Evolutionary conservation across 169 alveolate genomes (phyloP).

Genomic region (Plasmodium billcollinsi): DNA sequence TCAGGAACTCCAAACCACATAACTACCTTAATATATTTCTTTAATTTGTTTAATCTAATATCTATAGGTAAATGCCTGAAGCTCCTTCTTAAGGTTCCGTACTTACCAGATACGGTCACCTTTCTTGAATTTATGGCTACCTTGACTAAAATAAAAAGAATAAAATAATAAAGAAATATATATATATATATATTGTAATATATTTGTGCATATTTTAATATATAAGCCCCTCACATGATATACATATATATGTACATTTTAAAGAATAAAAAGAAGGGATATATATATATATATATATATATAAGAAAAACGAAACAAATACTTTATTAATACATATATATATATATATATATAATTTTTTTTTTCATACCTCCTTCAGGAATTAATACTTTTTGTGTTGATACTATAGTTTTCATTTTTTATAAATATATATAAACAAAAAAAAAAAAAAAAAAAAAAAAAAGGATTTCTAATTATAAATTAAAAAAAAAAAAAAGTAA

Average conservation of each 20-base stretch:
- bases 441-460: no score
- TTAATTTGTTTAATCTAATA: slow-evolving; percentile 91
- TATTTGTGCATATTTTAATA: neutral
- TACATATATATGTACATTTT: no score
- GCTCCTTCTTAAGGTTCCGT: slow-evolving; percentile 95
- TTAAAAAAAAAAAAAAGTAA: no score
- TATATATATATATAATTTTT: neutral
- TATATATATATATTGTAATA: neutral
- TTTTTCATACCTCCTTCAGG: no score
- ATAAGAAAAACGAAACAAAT: no score
- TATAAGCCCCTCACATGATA: neutral
- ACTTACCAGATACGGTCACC: slow-evolving; percentile 98
- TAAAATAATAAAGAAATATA: slow-evolving; percentile 21
- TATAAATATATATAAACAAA: no score
- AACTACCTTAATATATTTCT: slow-evolving; percentile 91
- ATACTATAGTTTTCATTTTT: no score
- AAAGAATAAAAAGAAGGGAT: no score
- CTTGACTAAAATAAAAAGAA: slow-evolving; percentile 83
- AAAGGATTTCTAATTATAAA: no score
- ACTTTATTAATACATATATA: neutral
- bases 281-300: no score
- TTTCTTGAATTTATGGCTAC: slow-evolving; percentile 95
- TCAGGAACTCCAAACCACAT: slow-evolving; percentile 97
- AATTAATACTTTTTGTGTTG: no score
- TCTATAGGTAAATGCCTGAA: slow-evolving; percentile 98